phyloP scores from a whole-genome alignment of 2,329 filamentous ascomycete species.

The Dactylellina sp. region DNA sequence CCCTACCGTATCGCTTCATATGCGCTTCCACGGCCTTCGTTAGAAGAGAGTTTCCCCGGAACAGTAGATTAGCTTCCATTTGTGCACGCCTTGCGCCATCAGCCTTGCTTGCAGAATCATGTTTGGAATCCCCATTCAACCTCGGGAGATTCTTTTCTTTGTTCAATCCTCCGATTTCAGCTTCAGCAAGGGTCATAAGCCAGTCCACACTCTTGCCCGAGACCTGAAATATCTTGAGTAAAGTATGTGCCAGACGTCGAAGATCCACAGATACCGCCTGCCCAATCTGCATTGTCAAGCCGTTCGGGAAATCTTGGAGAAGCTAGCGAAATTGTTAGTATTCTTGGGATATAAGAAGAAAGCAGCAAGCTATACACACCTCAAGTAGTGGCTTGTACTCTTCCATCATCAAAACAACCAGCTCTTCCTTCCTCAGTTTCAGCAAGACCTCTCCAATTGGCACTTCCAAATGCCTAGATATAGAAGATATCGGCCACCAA shows the following conservation, averaged over 20 bases:
- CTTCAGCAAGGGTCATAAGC: conserved; percentile 92
- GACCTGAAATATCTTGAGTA: conserved; percentile 95
- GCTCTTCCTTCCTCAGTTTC: conserved; percentile 75
- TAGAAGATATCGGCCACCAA: conserved; percentile 74
- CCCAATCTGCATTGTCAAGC: conserved; percentile 85
- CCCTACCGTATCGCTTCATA: conserved; percentile 92
- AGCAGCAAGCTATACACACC: conserved; percentile 41
- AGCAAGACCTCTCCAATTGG: conserved; percentile 74
- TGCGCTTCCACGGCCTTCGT: conserved; percentile 95
- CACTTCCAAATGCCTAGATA: conserved; percentile 68
- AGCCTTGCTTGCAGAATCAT: conserved; percentile 64
- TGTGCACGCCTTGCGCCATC: conserved; percentile 83
- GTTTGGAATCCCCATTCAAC: too few relatives aligned
- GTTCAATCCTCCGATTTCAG: conserved; percentile 93
- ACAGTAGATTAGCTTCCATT: conserved; percentile 91
- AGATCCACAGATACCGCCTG: conserved; percentile 81
- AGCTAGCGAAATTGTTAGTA: conserved; percentile 65
- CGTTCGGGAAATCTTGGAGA: conserved; percentile 84
- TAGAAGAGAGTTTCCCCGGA: conserved; percentile 91
- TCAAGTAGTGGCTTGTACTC: conserved; percentile 88
- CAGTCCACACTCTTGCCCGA: conserved; percentile 86
- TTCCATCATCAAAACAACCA: conserved; percentile 84
- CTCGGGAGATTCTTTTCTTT: conserved; percentile 76
- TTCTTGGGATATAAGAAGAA: conserved; percentile 58
- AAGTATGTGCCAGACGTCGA: conserved; percentile 81